Conservation (phyloP, 2,329 filamentous ascomycete species). For the Trichoderma pleuroti region DNA sequence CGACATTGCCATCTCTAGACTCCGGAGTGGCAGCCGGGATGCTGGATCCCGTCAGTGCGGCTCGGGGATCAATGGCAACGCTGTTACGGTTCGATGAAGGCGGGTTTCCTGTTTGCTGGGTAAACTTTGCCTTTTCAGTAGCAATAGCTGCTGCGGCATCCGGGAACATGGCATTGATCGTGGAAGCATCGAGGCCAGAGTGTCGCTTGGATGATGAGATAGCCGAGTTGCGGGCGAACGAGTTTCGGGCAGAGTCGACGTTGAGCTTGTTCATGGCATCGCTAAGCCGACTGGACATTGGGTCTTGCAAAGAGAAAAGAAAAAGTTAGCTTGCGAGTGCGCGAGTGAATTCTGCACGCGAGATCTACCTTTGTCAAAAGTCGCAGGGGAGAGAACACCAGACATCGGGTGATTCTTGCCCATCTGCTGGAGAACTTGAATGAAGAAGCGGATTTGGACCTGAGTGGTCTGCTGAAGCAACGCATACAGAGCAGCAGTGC, state of each 20-base stretch:
- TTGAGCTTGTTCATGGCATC: constrained; percentile 96
- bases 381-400: constrained; percentile 86
- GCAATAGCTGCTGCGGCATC: constrained; percentile 98
- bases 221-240: constrained; percentile 74
- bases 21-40: constrained; percentile 59
- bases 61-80: constrained; percentile 70
- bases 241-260: constrained; percentile 82
- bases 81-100: constrained; percentile 94
- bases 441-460: constrained; percentile 98
- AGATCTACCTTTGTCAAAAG: constrained; percentile 85
- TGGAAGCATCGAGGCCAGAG: constrained; percentile 87
- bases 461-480: constrained; percentile 97
- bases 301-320: constrained; percentile 56
- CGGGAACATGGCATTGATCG: constrained; percentile 98
- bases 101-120: constrained; percentile 86
- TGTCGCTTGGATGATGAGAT: constrained; percentile 77
- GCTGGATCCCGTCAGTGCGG: constrained; percentile 69
- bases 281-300: constrained; percentile 92
- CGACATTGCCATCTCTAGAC: constrained; percentile 28
- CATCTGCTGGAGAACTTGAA: constrained; percentile 98
- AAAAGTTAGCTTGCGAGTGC: constrained; percentile 20
- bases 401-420: constrained; percentile 98
- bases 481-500: constrained; percentile 92
- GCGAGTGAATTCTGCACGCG: not conserved
- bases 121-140: constrained; percentile 96